Percentiles rank a stretch among this genome's conserved stretches.
Evolutionary conservation across 345 rosid genomes (phyloP).

Genomic region (Salix brachista): DNA sequence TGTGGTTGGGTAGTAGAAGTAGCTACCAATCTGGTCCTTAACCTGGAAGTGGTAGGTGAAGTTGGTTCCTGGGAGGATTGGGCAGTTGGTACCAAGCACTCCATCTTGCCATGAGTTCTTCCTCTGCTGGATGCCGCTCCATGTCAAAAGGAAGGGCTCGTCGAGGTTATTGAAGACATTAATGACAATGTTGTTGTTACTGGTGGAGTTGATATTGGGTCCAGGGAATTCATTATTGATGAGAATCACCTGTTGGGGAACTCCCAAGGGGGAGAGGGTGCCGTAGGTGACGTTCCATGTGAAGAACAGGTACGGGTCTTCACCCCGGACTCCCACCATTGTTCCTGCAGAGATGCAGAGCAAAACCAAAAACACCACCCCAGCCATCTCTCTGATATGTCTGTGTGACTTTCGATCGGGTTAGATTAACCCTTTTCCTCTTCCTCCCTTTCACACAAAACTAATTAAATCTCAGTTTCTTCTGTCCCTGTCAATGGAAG

Average conservation of each 20-base stretch:
- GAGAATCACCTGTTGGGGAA: constrained; percentile 51
- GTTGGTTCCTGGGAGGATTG: constrained; percentile 31
- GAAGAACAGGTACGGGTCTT: constrained; percentile 12
- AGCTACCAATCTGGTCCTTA: constrained; percentile 36
- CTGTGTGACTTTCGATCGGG: too few relatives aligned
- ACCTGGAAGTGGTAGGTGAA: constrained; percentile 34
- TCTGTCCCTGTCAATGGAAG: not conserved
- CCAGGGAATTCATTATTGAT: constrained; percentile 74
- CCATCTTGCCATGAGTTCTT: constrained; percentile 37
- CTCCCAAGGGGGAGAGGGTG: constrained; percentile 5
- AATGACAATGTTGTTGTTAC: constrained; percentile 66
- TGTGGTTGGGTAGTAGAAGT: constrained; percentile 25
- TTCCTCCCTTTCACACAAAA: too few relatives aligned
- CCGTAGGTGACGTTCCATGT: constrained; percentile 14
- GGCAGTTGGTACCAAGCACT: constrained; percentile 29
- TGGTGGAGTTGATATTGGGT: constrained; percentile 63
- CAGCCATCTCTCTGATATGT: not conserved
- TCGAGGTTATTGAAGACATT: constrained; percentile 71
- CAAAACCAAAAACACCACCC: not conserved
- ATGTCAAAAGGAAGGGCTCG: constrained; percentile 49
- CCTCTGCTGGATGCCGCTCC: constrained; percentile 34
- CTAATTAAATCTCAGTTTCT: not conserved
- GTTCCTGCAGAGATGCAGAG: constrained; percentile 1
- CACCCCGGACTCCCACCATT: not conserved
- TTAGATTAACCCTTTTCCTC: not conserved